Evolutionary conservation across 139 green algal species (phyloP), one percentile per base, ranked within the genome.

Genomic region (Chlorella sp.): DNA sequence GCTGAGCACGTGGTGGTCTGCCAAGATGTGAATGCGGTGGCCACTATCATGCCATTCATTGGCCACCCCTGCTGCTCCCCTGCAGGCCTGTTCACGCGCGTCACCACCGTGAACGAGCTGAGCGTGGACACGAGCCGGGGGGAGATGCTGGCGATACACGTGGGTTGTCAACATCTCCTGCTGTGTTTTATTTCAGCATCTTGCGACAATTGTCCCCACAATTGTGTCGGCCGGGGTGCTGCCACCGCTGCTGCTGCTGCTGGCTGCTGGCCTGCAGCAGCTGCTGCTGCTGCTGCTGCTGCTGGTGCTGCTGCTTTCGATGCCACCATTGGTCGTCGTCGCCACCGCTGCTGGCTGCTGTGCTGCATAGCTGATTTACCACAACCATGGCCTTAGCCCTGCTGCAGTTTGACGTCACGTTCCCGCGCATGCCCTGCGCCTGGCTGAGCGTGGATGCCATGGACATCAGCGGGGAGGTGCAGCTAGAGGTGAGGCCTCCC

Each of bases 381-480:
- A n/a, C n/a, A n/a, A n/a, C n/a, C n/a, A 5, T 36, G 36, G 56
- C 8, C 19, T 44, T 48, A 8, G 13, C 43, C 32, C 0, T 2
- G 20, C 32, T 89, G 81, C 92, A 98, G 93, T 92, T 99, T 40
- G 95, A 99, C 84, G 76, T 99, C 65, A 97, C 93, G 0, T 98
- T 99, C 43, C 95, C 93, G 1, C 86, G 82, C 30, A 91, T 99
- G 90, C 93, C 96, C 28, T 99, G 97, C 83, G 88, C 92, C 1
- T 96, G 96, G 93, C 84, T 99, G 6, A 96, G 89, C 67, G 76
- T 99, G 7, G 97, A 99, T 86, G 96, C 93, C 3, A 99, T 99
- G 97, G 97, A 99, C 86, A 92, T 99, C 65, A 96, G 89, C 70
- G 97, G 97, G 5, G 95, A 99, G 75, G 84, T 98, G 62, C 96